Evolutionary conservation across 495 filamentous ascomycete species (phyloP).

Genomic region (Astrothelium macrocarpum): DNA sequence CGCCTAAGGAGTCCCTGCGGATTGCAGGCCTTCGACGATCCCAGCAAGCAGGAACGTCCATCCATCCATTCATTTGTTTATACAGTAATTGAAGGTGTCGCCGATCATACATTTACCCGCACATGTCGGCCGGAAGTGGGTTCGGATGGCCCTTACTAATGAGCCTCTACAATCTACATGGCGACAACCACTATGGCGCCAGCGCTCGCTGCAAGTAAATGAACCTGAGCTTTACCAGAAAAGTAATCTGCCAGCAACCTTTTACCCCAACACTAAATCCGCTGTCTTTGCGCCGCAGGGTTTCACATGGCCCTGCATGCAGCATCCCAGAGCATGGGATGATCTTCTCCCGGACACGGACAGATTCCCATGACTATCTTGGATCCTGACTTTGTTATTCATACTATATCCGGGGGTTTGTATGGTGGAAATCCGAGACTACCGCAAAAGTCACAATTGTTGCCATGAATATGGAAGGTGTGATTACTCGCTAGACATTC

Average conservation of each 20-base stretch:
- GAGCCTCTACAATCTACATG: background rate
- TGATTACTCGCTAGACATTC: background rate
- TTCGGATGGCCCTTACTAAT: background rate
- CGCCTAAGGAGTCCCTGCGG: background rate
- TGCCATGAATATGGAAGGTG: conserved; percentile 3
- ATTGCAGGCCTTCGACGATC: background rate
- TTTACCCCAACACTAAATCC: background rate
- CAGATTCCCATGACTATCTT: background rate
- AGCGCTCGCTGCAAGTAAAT: background rate
- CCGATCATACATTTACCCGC: background rate
- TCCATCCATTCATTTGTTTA: background rate
- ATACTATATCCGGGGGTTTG: background rate
- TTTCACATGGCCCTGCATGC: background rate
- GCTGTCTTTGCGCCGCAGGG: background rate
- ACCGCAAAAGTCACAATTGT: background rate
- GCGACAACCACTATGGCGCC: background rate
- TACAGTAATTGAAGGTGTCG: background rate
- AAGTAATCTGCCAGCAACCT: background rate
- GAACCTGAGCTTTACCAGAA: background rate
- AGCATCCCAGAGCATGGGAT: background rate
- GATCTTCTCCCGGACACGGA: background rate
- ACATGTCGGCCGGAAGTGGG: background rate
- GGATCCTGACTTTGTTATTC: background rate
- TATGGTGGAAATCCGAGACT: background rate
- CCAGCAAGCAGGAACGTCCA: background rate